Evolutionary conservation across 345 rosid species (phyloP), one percentile per base, ranked within the genome.

Genomic region (Gossypium raimondii): DNA sequence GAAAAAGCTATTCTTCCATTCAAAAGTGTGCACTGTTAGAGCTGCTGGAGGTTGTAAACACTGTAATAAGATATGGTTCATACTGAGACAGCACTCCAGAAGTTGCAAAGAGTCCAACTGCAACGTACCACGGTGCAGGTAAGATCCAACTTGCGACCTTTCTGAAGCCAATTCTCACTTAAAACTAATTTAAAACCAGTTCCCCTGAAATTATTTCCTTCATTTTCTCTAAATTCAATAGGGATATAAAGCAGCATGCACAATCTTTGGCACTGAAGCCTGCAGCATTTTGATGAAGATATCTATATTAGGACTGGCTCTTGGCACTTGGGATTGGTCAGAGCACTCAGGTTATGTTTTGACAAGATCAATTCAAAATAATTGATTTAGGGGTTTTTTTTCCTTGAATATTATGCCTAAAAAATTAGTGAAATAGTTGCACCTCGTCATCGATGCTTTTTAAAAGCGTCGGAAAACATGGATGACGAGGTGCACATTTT

Each of bases 81-180:
- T 70, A 6, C 11, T 86, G 71, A 67, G 0, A 56, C 14, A 83
- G 57, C 89, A 89, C 70, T 68, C 86, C 0, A 22, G 57, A 29
- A 73, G 25, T 45, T 89, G 93, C 63, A 67, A 62, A 38, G 79
- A 84, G 66, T 38, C 71, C 3, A 67, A 50, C 44, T 86, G 93
- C 76, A 0, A 16, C 17, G 43, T 86, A 51, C 87, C 85, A 0
- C 80, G 80, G 43, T 89, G 93, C 88, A 76, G 81, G 93, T 89
- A 64, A 16, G 45, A 63, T n/a, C 7, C 63, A 4, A 24, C 9
- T 47, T 27, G 24, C 20, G 55, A 50, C 61, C 25, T 66, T 65
- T 12, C 29, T 12, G 55, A 51, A 9, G 13, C 8, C 11, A 38
- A n/a, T 74, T 27, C 38, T 62, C 27, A 11, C n/a, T 56, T 20